Conservation (phyloP, 2,329 filamentous ascomycete genomes). For the Curvularia verruculosa region DNA sequence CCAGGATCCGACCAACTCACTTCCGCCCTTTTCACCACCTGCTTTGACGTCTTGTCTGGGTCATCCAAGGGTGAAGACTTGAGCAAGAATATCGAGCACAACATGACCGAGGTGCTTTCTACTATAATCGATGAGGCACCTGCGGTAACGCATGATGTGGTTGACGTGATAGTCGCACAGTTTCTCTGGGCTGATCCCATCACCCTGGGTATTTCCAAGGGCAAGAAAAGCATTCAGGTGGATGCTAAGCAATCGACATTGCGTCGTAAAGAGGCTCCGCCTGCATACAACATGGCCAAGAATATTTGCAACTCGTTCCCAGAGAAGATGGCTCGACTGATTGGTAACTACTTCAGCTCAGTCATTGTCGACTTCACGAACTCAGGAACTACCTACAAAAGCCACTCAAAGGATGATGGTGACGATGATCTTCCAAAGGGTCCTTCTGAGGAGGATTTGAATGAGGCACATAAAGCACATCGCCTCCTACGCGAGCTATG, state of each 20-base stretch:
- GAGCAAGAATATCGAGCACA: conserved; percentile 90
- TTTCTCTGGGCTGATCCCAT: conserved; percentile 86
- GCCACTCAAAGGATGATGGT: conserved; percentile 48
- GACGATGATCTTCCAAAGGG: conserved; percentile 59
- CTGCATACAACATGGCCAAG: conserved; percentile 96
- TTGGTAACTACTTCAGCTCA: conserved; percentile 96
- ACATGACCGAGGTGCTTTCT: conserved; percentile 84
- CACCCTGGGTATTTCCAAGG: conserved; percentile 54
- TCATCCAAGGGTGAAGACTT: conserved; percentile 81
- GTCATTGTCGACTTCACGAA: conserved; percentile 85
- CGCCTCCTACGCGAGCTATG: conserved; percentile 88
- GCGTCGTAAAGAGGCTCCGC: conserved; percentile 83
- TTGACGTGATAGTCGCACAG: conserved; percentile 93
- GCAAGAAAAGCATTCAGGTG: conserved; percentile 59
- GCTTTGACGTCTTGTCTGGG: conserved; percentile 89
- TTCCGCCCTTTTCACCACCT: conserved; percentile 74
- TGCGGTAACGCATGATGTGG: conserved; percentile 77
- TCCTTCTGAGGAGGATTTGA: conserved; percentile 81
- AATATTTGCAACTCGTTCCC: conserved; percentile 86
- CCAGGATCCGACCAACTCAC: conserved; percentile 81
- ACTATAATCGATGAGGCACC: conserved; percentile 86
- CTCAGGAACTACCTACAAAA: conserved; percentile 24
- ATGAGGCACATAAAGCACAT: conserved; percentile 89
- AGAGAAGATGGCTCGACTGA: conserved; percentile 92
- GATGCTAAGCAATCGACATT: conserved; percentile 83